These are phyloP conservation scores for Verticillium zaregamsianum DNA, from an alignment of 2,329 filamentous ascomycete species.

Conservation along the genomic window DNA sequence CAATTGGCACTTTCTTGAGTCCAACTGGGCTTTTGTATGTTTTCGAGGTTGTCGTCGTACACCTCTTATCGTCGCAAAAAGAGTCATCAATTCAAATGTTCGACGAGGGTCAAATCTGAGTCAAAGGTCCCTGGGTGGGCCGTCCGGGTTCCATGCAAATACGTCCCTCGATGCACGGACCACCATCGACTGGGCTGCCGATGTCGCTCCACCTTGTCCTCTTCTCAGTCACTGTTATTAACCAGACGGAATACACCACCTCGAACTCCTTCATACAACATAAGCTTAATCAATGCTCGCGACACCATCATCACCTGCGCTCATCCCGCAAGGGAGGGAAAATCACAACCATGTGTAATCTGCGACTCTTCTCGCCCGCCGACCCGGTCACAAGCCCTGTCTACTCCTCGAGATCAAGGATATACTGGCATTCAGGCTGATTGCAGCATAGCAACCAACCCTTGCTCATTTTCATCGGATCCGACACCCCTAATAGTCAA, in stretches of 20 bases:
- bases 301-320: too few relatives aligned
- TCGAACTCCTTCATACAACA: neutral
- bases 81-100: neutral
- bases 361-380: neutral
- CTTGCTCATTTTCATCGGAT: neutral
- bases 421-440: conserved; percentile 2
- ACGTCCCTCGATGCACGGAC: neutral
- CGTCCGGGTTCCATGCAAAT: neutral
- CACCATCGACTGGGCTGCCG: neutral
- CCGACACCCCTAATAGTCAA: neutral
- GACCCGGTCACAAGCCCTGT: neutral
- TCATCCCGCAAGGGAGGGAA: neutral
- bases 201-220: neutral
- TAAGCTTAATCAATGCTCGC: neutral
- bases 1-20: neutral
- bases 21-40: too few relatives aligned
- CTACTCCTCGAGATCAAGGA: neutral
- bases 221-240: neutral
- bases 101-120: neutral
- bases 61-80: neutral
- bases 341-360: neutral
- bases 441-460: neutral
- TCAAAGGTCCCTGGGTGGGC: neutral
- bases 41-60: neutral
- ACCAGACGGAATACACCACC: neutral